Conservation (phyloP, 495 filamentous ascomycete species). For the Chaetomidium leptoderma region DNA sequence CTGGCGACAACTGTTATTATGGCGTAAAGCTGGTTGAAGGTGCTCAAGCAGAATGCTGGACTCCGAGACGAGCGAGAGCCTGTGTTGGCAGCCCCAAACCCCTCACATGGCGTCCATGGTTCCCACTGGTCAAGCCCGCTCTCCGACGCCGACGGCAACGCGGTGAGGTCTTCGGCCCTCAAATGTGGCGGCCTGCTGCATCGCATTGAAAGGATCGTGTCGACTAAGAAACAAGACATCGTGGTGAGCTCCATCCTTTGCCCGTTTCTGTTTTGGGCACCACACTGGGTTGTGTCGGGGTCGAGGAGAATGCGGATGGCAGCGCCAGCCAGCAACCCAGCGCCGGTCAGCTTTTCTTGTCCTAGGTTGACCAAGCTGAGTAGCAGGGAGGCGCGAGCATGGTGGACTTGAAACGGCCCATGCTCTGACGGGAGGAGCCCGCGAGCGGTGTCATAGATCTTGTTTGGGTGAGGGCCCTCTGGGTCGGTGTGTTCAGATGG, state of each 20-base stretch:
- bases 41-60: constrained; percentile 56
- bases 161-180: constrained; percentile 42
- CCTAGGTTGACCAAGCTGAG: constrained; percentile 58
- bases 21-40: constrained; percentile 54
- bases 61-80: constrained; percentile 42
- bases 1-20: constrained; percentile 18
- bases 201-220: constrained; percentile 58
- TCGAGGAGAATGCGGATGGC: constrained; percentile 56
- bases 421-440: constrained; percentile 56
- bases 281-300: constrained; percentile 35
- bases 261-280: constrained; percentile 32
- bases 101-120: constrained; percentile 57
- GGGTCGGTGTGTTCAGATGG: not conserved
- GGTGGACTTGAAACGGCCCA: constrained; percentile 53
- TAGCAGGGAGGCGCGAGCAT: constrained; percentile 62
- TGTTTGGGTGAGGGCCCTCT: constrained; percentile 25
- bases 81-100: constrained; percentile 32
- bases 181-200: constrained; percentile 53
- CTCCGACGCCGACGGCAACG: constrained; percentile 50
- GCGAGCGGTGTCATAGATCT: constrained; percentile 57
- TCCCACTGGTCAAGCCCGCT: constrained; percentile 72
- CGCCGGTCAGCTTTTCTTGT: constrained; percentile 48
- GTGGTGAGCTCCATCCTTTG: constrained; percentile 47
- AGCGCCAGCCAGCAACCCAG: constrained; percentile 60
- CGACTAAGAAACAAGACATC: constrained; percentile 62